Evolutionary conservation across 345 rosid genomes (phyloP).

Genomic region (Eucalyptus pauciflora): DNA sequence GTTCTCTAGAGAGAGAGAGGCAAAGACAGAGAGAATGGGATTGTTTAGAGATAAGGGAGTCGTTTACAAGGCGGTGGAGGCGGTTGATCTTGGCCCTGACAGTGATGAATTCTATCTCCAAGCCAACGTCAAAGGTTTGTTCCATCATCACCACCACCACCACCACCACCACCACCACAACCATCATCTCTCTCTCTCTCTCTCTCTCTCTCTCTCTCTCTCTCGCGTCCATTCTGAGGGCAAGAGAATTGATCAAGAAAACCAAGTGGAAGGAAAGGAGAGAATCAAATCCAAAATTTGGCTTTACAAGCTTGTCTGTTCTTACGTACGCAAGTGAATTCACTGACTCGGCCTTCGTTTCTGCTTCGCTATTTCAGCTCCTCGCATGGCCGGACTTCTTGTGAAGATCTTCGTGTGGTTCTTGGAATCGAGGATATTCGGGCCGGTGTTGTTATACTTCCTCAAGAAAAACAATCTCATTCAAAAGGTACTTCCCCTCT

Average conservation of each 20-base stretch:
- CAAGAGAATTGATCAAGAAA: neutral
- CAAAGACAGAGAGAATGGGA: slow-evolving; percentile 16
- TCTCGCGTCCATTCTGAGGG: neutral
- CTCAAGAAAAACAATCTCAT: slow-evolving; percentile 49
- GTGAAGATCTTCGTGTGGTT: slow-evolving; percentile 54
- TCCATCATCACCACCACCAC: neutral
- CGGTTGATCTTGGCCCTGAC: slow-evolving; percentile 28
- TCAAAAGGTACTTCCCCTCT: slow-evolving; percentile 23
- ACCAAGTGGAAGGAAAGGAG: neutral
- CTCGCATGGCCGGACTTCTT: slow-evolving; percentile 61
- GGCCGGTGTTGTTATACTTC: slow-evolving; percentile 23
- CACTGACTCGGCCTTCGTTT: neutral
- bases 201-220: neutral
- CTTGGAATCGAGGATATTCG: slow-evolving; percentile 35
- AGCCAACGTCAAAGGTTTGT: slow-evolving; percentile 57
- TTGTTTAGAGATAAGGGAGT: slow-evolving; percentile 18
- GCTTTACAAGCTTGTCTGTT: neutral
- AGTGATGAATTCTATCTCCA: slow-evolving; percentile 27
- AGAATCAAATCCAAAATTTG: neutral
- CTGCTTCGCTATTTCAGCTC: slow-evolving; percentile 17
- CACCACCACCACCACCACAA: fast-evolving
- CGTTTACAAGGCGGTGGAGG: slow-evolving; percentile 32
- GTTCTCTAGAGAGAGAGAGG: neutral
- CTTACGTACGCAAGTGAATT: neutral
- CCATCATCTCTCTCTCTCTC: neutral